phyloP scores from a whole-genome alignment of 768 basidiomycete species.

The Trametes villosa region DNA sequence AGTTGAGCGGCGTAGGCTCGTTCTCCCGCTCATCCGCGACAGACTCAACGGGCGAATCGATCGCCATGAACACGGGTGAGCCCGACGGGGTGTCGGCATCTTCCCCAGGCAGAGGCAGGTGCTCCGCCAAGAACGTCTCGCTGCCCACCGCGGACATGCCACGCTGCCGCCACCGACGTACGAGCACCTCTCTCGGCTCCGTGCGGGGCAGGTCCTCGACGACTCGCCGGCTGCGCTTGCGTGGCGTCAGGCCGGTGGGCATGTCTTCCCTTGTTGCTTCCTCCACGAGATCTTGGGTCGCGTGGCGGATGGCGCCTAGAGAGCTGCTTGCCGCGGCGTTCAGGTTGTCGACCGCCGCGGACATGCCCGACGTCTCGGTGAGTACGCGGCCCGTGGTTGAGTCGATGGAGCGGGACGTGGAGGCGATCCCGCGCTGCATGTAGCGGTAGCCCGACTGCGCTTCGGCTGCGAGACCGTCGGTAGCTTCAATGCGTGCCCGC shows the following conservation, averaged over 20 bases:
- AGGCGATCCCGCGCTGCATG: constrained; percentile 54
- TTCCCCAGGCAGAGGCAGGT: constrained; percentile 40
- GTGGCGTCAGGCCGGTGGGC: constrained; percentile 75
- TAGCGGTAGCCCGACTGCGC: constrained; percentile 56
- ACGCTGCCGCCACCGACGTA: constrained; percentile 54
- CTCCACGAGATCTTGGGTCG: constrained; percentile 54
- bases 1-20: constrained; percentile 33
- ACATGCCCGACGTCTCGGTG: constrained; percentile 53
- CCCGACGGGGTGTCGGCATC: constrained; percentile 19
- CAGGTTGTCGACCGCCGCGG: constrained; percentile 48
- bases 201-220: constrained; percentile 76
- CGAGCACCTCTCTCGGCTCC: constrained; percentile 59
- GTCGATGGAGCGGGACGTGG: constrained; percentile 54
- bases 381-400: constrained; percentile 45
- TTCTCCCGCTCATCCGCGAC: constrained; percentile 22
- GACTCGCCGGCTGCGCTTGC: constrained; percentile 74
- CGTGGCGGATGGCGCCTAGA: constrained; percentile 53
- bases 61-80: constrained; percentile 20
- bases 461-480: constrained; percentile 50
- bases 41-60: constrained; percentile 14
- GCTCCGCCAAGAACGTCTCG: constrained; percentile 45
- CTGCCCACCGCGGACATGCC: constrained; percentile 34
- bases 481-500: constrained; percentile 66
- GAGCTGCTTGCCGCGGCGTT: constrained; percentile 46
- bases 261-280: constrained; percentile 65